These are phyloP conservation scores for Aureobasidium sp. DNA, from an alignment of 2,329 filamentous ascomycete species.

Conservation along the genomic window DNA sequence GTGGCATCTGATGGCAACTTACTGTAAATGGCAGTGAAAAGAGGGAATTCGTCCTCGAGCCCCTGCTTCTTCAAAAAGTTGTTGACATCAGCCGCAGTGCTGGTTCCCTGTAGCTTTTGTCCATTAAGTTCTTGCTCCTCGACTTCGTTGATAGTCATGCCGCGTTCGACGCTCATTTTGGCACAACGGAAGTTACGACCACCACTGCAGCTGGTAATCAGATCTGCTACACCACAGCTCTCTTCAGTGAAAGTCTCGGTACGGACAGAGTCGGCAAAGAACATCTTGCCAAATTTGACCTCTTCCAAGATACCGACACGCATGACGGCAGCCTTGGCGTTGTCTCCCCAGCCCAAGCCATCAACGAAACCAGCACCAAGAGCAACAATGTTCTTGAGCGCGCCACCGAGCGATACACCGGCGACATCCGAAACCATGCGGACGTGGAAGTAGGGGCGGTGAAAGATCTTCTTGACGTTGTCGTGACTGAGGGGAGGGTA, in stretches of 20 bases:
- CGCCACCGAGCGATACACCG: conserved; percentile 87
- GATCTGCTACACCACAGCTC: conserved; percentile 86
- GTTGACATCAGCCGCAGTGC: conserved; percentile 86
- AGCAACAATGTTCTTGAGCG: conserved; percentile 94
- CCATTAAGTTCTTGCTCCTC: conserved; percentile 88
- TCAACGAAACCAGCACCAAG: conserved; percentile 92
- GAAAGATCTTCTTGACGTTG: conserved; percentile 79
- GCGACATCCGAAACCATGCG: conserved; percentile 92
- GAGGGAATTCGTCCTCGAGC: conserved; percentile 74
- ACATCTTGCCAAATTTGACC: conserved; percentile 89
- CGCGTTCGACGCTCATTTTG: conserved; percentile 74
- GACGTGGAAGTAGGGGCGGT: conserved; percentile 95
- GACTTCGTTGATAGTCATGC: conserved; percentile 74
- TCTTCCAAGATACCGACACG: conserved; percentile 92
- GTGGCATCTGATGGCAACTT: conserved; percentile 22
- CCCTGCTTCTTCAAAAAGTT: conserved; percentile 74
- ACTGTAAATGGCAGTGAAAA: conserved; percentile 82
- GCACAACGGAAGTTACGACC: conserved; percentile 93
- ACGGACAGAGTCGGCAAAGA: conserved; percentile 77
- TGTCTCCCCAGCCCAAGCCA: conserved; percentile 94
- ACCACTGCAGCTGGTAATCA: conserved; percentile 88
- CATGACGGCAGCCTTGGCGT: conserved; percentile 98
- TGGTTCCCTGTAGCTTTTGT: conserved; percentile 92
- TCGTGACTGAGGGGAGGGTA: conserved; percentile 82
- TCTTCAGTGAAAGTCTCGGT: conserved; percentile 92